Evolutionary conservation across 495 filamentous ascomycete genomes (phyloP), one percentile per base, ranked within the genome.

Genomic region (Penicillium verhagenii): DNA sequence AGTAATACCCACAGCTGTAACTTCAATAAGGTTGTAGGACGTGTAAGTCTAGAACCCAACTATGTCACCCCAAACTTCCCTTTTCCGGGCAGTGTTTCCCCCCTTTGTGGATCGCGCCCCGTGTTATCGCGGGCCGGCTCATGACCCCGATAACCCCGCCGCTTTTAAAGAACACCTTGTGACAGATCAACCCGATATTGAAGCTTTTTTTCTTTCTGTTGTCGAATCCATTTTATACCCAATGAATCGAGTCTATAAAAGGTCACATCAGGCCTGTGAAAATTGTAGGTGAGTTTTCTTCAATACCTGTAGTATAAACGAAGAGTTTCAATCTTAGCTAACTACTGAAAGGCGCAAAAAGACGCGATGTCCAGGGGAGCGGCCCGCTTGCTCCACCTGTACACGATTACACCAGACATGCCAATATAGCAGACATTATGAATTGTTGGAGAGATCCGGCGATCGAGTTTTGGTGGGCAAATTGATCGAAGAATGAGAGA

Each of bases 361-460:
- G 54, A 74, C 64, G n/a, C 65, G 74, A 40, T 77, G 74, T 57
- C 74, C 74, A 7, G 74, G 72, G 18, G 74, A 77, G 57, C 67
- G 64, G 31, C 74, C 74, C 11, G 61, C 65, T 9, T 77, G 74
- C 47, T 77, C 74, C 26, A 74, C 64, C 29, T 77, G 74, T 40
- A 58, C 69, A 10, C 69, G 74, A 13, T 67, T 77, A 19, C 61
- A 66, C 25, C 73, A 77, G 52, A 24, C 52, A 31, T 77, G 74
- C 53, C 70, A 66, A 26, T 77, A 76, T 51, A 60, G 67, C 13
- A 49, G 59, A 29, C 45, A 31, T 28, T 54, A 58, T 51, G 58
- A 59, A n/a, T 23, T 37, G 0, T 33, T 49, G 38, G 58, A 62
- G 13, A 45, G 50, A 16, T 42, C 31, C 10, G 52, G 47, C 38